Percentiles rank a stretch among this genome's conserved stretches.
Conservation (phyloP, 306 rosid genomes). For the Argentina anserina region DNA sequence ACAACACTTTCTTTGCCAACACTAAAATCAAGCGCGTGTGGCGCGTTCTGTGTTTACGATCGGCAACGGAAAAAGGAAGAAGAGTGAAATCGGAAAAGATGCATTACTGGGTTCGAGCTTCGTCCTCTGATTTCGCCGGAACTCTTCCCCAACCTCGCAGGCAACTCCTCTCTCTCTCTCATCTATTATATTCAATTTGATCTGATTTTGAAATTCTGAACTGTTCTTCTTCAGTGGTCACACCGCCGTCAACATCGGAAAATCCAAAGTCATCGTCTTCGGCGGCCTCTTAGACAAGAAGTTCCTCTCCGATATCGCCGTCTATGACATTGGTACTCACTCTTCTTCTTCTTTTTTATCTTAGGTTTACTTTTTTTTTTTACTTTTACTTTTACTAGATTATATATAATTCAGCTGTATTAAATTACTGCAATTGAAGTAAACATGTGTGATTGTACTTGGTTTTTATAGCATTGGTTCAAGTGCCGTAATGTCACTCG, state of each 20-base stretch:
- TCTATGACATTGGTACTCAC: conserved; percentile 66
- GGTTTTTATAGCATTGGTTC: no score
- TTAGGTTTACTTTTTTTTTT: not conserved
- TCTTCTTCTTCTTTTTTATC: no score
- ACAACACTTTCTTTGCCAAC: no score
- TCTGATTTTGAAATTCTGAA: not conserved
- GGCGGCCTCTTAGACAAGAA: conserved; percentile 89
- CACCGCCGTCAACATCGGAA: conserved; percentile 72
- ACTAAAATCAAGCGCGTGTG: no score
- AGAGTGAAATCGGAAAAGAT: no score
- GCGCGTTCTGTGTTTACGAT: no score
- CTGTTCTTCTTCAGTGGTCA: conserved; percentile 58
- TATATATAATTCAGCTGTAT: no score
- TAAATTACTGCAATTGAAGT: no score
- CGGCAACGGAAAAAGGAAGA: not conserved
- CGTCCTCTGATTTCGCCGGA: conserved; percentile 70
- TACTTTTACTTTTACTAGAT: not conserved
- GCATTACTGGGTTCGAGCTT: conserved; percentile 93
- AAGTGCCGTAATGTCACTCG: no score
- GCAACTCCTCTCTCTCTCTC: conserved; percentile 13
- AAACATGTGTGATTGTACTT: no score
- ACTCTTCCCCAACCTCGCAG: conserved; percentile 84
- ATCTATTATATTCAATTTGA: not conserved
- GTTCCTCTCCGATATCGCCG: conserved; percentile 67
- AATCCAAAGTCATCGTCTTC: conserved; percentile 87